phyloP scores from a whole-genome alignment of 2,329 filamentous ascomycete species.

The Sporothrix pseudoabietina region DNA sequence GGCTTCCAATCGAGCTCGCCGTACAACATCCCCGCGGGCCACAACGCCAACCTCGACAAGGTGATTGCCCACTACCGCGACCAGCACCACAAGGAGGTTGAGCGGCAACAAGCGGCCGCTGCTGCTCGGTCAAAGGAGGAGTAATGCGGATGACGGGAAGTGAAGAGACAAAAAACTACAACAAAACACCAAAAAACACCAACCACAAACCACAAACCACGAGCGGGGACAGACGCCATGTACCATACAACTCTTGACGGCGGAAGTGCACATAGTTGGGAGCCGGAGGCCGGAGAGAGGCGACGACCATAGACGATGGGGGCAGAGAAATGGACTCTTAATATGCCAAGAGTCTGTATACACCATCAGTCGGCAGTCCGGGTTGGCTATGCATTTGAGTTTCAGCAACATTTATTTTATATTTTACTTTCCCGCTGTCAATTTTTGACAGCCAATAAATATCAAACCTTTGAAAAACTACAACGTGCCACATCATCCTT shows the following conservation, averaged over 20 bases:
- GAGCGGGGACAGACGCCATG: slow-evolving; percentile 6
- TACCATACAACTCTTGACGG: not conserved
- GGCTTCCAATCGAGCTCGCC: slow-evolving; percentile 54
- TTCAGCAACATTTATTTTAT: slow-evolving; percentile 6
- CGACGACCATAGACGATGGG: not conserved
- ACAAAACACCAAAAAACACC: slow-evolving; percentile 14
- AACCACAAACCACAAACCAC: not conserved
- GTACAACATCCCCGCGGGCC: slow-evolving; percentile 59
- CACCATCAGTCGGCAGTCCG: not conserved
- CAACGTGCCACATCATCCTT: not conserved
- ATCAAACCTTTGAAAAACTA: not conserved
- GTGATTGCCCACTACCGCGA: slow-evolving; percentile 60
- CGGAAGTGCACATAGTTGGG: not conserved
- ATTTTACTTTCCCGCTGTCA: slow-evolving; percentile 6
- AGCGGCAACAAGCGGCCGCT: slow-evolving; percentile 51
- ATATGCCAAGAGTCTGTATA: not conserved
- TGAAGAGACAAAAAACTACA: not conserved
- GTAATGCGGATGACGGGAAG: slow-evolving; percentile 38
- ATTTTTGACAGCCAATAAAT: not conserved
- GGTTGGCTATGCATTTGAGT: slow-evolving; percentile 19
- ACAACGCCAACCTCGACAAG: slow-evolving; percentile 57
- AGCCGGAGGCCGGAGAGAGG: not conserved
- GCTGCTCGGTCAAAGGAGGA: slow-evolving; percentile 38
- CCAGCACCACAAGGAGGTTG: slow-evolving; percentile 58
- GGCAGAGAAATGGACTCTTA: not conserved